Evolutionary conservation across 352 stramenopile genomes (phyloP).

Genomic region (Plasmopara halstedii): DNA sequence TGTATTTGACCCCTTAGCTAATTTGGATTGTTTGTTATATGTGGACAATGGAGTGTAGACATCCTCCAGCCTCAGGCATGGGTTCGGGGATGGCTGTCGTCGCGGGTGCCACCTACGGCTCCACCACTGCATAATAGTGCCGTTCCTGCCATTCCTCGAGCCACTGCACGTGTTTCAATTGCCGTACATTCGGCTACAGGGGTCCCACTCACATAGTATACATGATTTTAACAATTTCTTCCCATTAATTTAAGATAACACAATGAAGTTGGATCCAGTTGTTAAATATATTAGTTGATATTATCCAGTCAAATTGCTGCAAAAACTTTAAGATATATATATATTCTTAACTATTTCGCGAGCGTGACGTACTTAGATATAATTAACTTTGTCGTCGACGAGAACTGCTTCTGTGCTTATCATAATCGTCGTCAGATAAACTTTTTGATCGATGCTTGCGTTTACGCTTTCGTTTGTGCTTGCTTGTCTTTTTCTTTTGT

Average conservation of each 20-base stretch:
- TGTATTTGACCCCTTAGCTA: constrained; percentile 1
- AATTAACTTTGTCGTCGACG: neutral
- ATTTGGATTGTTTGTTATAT: neutral
- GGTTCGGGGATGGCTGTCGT: constrained; percentile 31
- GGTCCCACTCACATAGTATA: constrained; percentile 17
- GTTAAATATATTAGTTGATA: too few relatives aligned
- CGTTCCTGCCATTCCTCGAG: constrained; percentile 22
- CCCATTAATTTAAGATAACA: too few relatives aligned
- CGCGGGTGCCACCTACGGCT: constrained; percentile 25
- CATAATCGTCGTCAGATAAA: constrained; percentile 2
- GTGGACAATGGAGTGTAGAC: constrained; percentile 32
- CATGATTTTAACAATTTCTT: neutral
- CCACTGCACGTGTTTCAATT: constrained; percentile 27
- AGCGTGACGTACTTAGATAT: neutral
- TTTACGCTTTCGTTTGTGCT: constrained; percentile 22
- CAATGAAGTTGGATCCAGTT: too few relatives aligned
- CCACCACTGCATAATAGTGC: constrained; percentile 29
- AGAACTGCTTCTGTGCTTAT: constrained; percentile 1
- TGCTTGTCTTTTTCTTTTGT: constrained; percentile 24
- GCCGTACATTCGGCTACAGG: constrained; percentile 17
- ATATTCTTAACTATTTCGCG: too few relatives aligned
- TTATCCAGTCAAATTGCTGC: too few relatives aligned
- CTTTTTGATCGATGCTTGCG: constrained; percentile 12
- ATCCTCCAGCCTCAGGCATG: constrained; percentile 27
- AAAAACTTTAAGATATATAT: too few relatives aligned